Evolutionary conservation across 495 filamentous ascomycete species (phyloP).

Genomic region (Podospora pseudoanserina): DNA sequence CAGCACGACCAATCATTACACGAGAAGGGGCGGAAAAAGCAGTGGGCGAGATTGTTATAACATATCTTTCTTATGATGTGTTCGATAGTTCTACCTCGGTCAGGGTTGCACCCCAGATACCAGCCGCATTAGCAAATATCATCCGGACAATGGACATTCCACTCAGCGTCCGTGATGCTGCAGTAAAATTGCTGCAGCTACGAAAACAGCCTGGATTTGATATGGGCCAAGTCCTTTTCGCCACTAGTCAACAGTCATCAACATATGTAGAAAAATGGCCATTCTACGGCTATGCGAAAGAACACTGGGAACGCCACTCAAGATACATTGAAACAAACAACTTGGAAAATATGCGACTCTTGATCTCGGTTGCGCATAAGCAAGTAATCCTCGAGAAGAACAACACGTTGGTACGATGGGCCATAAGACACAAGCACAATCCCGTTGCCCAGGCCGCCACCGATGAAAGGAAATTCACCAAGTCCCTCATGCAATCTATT

Average conservation of each 20-base stretch:
- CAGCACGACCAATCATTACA: not conserved
- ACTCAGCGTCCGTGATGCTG: conserved; percentile 24
- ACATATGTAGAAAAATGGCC: too few relatives aligned
- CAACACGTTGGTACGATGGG: too few relatives aligned
- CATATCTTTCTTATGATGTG: conserved; percentile 9
- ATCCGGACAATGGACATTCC: conserved; percentile 26
- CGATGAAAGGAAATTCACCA: too few relatives aligned
- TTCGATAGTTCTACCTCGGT: conserved; percentile 5
- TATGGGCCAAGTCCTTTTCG: conserved; percentile 29
- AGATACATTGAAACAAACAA: too few relatives aligned
- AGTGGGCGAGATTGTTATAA: conserved; percentile 5
- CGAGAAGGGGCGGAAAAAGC: not conserved
- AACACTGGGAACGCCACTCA: conserved; percentile 16
- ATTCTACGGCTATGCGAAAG: conserved; percentile 29
- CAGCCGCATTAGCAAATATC: conserved; percentile 24
- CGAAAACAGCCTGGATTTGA: conserved; percentile 28
- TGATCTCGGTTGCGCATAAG: too few relatives aligned
- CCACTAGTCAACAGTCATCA: too few relatives aligned
- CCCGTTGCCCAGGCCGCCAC: too few relatives aligned
- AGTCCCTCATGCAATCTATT: too few relatives aligned
- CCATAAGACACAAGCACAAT: too few relatives aligned
- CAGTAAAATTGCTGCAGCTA: conserved; percentile 29
- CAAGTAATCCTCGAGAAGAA: too few relatives aligned
- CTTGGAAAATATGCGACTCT: too few relatives aligned
- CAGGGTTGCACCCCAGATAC: conserved; percentile 4